Percentiles rank a stretch among this genome's conserved stretches.
These are phyloP conservation scores for Trichoderma guizhouense DNA, from an alignment of 2,329 filamentous ascomycete species.

Conservation along the genomic window DNA sequence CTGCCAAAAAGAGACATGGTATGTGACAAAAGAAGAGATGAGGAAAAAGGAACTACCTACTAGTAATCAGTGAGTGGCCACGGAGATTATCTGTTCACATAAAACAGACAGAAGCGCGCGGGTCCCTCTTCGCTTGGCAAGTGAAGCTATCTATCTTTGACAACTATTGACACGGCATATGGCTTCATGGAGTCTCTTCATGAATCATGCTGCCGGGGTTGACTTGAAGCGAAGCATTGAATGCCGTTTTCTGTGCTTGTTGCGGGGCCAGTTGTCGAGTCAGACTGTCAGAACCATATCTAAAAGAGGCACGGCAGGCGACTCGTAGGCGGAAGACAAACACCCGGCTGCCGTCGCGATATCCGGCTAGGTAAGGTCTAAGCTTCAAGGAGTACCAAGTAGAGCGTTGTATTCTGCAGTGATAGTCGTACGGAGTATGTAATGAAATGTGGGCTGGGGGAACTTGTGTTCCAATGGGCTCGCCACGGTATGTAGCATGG, in stretches of 20 bases:
- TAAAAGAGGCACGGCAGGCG: slow-evolving; percentile 15
- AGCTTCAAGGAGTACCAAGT: neutral
- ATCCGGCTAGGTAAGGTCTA: slow-evolving; percentile 5
- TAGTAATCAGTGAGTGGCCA: neutral
- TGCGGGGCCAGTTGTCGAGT: slow-evolving; percentile 12
- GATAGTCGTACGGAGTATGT: neutral
- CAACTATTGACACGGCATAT: neutral
- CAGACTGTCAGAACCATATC: slow-evolving; percentile 18
- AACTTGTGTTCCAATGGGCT: neutral
- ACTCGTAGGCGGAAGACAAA: slow-evolving; percentile 6
- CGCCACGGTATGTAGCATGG: neutral
- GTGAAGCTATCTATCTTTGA: neutral
- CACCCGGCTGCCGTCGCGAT: slow-evolving; percentile 12
- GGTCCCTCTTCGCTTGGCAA: neutral
- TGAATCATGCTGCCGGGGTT: slow-evolving; percentile 3
- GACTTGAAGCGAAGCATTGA: neutral
- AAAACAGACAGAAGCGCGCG: neutral
- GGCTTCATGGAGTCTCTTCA: neutral
- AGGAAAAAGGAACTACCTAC: neutral
- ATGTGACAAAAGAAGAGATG: neutral
- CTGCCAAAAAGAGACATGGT: neutral
- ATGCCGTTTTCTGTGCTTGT: neutral
- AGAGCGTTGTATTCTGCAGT: neutral
- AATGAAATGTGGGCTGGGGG: neutral
- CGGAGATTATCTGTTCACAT: neutral